phyloP scores from a whole-genome alignment of 2,329 filamentous ascomycete species.

The Nemania sp. region DNA sequence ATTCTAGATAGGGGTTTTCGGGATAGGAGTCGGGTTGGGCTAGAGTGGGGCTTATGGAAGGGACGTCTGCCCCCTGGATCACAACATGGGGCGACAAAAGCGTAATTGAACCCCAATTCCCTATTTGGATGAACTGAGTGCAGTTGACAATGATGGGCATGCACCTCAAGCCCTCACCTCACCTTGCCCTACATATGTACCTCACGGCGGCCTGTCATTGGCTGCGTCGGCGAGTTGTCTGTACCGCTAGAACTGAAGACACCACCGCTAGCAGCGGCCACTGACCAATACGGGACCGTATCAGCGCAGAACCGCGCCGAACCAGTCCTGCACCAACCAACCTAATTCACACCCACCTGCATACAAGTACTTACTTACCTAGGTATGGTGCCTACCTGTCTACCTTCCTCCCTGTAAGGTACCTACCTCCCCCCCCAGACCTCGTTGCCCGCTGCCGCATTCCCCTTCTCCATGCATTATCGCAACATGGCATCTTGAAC shows the following conservation, averaged over 20 bases:
- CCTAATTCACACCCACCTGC: too few relatives aligned
- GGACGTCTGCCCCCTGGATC: slow-evolving; percentile 16
- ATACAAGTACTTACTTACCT: background rate
- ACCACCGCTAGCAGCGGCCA: too few relatives aligned
- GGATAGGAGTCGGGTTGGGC: background rate
- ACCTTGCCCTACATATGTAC: background rate
- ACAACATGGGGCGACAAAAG: slow-evolving; percentile 23
- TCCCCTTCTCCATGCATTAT: slow-evolving; percentile 21
- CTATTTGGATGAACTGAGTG: slow-evolving; percentile 13
- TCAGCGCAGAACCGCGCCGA: too few relatives aligned
- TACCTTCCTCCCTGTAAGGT: background rate
- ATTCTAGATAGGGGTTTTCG: background rate
- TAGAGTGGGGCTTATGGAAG: too few relatives aligned
- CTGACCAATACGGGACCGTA: slow-evolving; percentile 7
- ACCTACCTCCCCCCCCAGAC: slow-evolving; percentile 3
- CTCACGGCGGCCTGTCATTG: slow-evolving; percentile 10
- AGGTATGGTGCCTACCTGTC: background rate
- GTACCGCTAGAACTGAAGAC: background rate
- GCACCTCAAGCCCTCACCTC: background rate
- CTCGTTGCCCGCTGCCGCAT: slow-evolving; percentile 5
- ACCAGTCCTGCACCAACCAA: too few relatives aligned
- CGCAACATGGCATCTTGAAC: slow-evolving; percentile 27
- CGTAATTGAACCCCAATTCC: slow-evolving; percentile 1
- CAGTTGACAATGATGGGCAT: background rate
- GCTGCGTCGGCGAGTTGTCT: slow-evolving; percentile 1